phyloP scores from a whole-genome alignment of 2,329 filamentous ascomycete species.

The Fusarium circinatum region DNA sequence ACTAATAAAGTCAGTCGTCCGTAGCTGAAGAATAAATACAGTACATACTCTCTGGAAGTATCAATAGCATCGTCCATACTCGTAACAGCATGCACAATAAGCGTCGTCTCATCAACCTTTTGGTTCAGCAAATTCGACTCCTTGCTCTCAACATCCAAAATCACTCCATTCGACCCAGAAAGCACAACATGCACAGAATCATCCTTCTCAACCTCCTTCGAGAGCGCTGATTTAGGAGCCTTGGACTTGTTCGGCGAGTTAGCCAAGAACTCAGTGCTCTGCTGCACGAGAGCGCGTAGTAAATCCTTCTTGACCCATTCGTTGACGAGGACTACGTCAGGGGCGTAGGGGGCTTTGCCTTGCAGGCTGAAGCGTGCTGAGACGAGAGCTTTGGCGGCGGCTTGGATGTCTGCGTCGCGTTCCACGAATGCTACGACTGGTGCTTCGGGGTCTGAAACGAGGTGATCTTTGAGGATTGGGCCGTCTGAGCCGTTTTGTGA shows the following conservation, averaged over 20 bases:
- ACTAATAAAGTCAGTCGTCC: not conserved
- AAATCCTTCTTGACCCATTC: slow-evolving; percentile 40
- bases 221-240: not conserved
- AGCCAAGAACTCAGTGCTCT: slow-evolving; percentile 11
- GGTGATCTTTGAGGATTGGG: not conserved
- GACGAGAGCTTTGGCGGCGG: slow-evolving; percentile 26
- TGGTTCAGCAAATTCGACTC: slow-evolving; percentile 1
- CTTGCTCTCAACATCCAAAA: slow-evolving; percentile 17
- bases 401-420: slow-evolving; percentile 31
- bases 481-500: slow-evolving; percentile 8
- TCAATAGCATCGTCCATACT: slow-evolving; percentile 35
- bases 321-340: slow-evolving; percentile 35
- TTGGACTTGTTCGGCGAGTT: not conserved
- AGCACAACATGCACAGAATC: slow-evolving; percentile 9
- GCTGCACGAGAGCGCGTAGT: slow-evolving; percentile 18
- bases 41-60: not conserved
- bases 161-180: slow-evolving; percentile 15
- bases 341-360: slow-evolving; percentile 35
- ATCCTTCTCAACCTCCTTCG: slow-evolving; percentile 16
- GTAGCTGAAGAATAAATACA: no score
- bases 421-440: slow-evolving; percentile 33
- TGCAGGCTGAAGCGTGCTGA: slow-evolving; percentile 24
- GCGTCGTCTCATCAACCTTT: slow-evolving; percentile 15
- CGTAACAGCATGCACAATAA: slow-evolving; percentile 23
- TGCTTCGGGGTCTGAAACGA: slow-evolving; percentile 8